Evolutionary conservation across 2,329 filamentous ascomycete species (phyloP).

Genomic region (Neopestalotiopsis sp.): DNA sequence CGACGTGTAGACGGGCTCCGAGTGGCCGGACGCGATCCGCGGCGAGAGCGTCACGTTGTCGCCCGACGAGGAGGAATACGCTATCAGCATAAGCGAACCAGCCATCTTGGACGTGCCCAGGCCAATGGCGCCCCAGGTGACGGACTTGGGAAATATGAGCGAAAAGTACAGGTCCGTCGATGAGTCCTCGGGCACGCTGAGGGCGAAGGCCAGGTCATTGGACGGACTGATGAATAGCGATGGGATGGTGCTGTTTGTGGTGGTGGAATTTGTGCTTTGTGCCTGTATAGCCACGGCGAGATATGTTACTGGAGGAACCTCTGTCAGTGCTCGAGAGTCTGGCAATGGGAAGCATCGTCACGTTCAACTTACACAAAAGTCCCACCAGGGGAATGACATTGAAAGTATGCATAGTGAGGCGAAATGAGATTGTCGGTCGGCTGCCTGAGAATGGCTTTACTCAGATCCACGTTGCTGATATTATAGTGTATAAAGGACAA

Average conservation of each 20-base stretch:
- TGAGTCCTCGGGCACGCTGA: conserved; percentile 78
- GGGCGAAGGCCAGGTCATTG: conserved; percentile 57
- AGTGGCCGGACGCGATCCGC: conserved; percentile 54
- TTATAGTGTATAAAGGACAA: not conserved
- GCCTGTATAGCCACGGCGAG: conserved; percentile 24
- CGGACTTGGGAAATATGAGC: conserved; percentile 50
- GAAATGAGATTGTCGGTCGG: no score
- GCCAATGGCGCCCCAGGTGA: conserved; percentile 61
- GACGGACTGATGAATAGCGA: conserved; percentile 35
- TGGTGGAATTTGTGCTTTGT: conserved; percentile 23
- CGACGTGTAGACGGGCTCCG: conserved; percentile 55
- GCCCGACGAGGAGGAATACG: conserved; percentile 54
- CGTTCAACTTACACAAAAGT: not conserved
- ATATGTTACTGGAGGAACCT: not conserved
- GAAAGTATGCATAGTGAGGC: no score
- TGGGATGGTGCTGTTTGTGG: conserved; percentile 25
- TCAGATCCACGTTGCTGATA: not conserved
- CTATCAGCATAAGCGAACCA: conserved; percentile 58
- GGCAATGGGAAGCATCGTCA: no score
- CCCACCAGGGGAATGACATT: conserved; percentile 7
- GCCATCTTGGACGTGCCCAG: conserved; percentile 58
- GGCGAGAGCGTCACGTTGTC: conserved; percentile 62
- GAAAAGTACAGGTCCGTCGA: conserved; percentile 58
- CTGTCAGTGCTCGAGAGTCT: not conserved
- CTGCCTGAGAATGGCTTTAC: no score